Percentiles rank a stretch among this genome's conserved stretches.
Conservation (phyloP, 2,329 filamentous ascomycete genomes). For the Pseudogymnoascus sp. region DNA sequence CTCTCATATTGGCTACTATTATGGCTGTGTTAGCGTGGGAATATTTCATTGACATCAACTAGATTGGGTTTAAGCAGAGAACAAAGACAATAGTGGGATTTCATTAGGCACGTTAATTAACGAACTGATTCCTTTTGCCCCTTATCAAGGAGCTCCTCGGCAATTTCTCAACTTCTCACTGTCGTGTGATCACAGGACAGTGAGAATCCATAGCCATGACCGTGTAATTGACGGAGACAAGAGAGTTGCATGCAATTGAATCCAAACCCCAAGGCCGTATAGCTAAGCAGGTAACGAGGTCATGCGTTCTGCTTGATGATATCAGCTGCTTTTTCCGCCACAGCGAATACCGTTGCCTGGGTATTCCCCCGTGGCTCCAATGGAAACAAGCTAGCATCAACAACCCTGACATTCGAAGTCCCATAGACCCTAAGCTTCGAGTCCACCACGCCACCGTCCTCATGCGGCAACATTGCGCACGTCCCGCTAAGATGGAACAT, state of each 20-base stretch:
- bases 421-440: slow-evolving; percentile 10
- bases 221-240: too few relatives aligned
- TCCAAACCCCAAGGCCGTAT: neutral
- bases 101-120: neutral
- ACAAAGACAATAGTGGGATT: neutral
- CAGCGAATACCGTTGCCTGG: slow-evolving; percentile 8
- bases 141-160: too few relatives aligned
- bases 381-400: slow-evolving; percentile 13
- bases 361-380: slow-evolving; percentile 3
- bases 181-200: too few relatives aligned
- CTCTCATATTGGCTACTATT: neutral
- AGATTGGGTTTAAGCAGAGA: neutral
- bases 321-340: slow-evolving; percentile 10
- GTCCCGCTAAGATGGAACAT: slow-evolving; percentile 21
- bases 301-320: slow-evolving; percentile 7
- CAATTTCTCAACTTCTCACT: too few relatives aligned
- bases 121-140: neutral
- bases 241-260: neutral
- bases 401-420: neutral
- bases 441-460: slow-evolving; percentile 19
- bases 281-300: neutral
- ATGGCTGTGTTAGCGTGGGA: neutral
- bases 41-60: neutral
- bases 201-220: too few relatives aligned
- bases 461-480: slow-evolving; percentile 21